Conservation (phyloP, 2,329 filamentous ascomycete genomes). For the Plectosphaerella cucumerina region DNA sequence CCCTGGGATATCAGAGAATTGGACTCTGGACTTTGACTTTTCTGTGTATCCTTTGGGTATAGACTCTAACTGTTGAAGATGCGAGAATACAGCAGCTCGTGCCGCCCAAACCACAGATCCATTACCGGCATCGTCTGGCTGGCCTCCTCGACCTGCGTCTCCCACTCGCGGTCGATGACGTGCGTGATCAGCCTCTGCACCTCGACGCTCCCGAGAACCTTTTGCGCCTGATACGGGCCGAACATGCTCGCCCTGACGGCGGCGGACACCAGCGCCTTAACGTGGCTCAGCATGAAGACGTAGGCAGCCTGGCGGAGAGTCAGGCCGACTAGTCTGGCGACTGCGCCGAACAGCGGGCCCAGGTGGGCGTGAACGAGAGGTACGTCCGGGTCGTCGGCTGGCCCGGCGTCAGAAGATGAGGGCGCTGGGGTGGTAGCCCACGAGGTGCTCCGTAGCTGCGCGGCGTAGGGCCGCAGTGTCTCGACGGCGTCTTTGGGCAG, state of each 20-base stretch:
- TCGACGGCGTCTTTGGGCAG: slow-evolving; percentile 17
- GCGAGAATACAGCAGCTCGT: slow-evolving; percentile 78
- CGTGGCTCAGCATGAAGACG: slow-evolving; percentile 71
- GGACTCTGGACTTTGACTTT: no score
- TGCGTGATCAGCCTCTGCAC: slow-evolving; percentile 54
- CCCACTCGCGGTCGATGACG: slow-evolving; percentile 58
- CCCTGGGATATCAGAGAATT: no score
- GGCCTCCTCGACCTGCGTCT: slow-evolving; percentile 57
- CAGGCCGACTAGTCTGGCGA: slow-evolving; percentile 60
- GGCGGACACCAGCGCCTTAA: slow-evolving; percentile 71
- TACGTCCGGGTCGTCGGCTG: slow-evolving; percentile 2
- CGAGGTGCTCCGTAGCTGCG: slow-evolving; percentile 23
- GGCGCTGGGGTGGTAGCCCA: neutral
- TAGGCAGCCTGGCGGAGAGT: slow-evolving; percentile 62
- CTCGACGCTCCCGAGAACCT: slow-evolving; percentile 58
- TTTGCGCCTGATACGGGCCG: slow-evolving; percentile 77
- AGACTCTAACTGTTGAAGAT: slow-evolving; percentile 73
- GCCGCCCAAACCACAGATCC: slow-evolving; percentile 79
- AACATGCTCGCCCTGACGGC: slow-evolving; percentile 74
- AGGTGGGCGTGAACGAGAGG: slow-evolving; percentile 44
- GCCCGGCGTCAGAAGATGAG: neutral
- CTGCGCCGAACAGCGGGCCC: slow-evolving; percentile 65
- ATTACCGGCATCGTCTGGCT: slow-evolving; percentile 73
- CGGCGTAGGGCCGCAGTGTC: slow-evolving; percentile 30
- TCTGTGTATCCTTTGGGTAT: slow-evolving; percentile 4